Evolutionary conservation across 768 basidiomycete species (phyloP), one percentile per base, ranked within the genome.

Genomic region (Boletus huronensis): DNA sequence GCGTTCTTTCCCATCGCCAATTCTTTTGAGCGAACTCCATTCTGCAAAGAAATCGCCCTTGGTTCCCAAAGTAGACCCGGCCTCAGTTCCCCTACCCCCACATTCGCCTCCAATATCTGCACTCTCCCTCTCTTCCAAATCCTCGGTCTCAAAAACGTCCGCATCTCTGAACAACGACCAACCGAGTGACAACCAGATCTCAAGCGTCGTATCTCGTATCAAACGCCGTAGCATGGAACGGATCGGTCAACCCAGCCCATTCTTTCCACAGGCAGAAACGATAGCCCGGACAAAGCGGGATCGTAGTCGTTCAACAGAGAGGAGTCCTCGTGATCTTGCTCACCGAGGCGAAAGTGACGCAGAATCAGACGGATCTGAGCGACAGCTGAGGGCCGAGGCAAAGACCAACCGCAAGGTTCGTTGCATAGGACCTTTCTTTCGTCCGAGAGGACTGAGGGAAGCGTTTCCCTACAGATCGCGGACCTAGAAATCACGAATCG

Each of bases 401-500:
- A 92, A 90, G 74, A 87, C 89, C n/a, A 85, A 87, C 68, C 83
- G 90, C 54, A 93, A 93, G 84, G 90, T 91, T 57, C 29, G 70
- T 64, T 45, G 17, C 36, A 31, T 26, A 38, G 44, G 29, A 8
- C 19, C 39, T 0, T 47, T 28, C 25, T 14, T 48, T 38, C 46
- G 26, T 35, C 34, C 14, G 21, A 34, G 28, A 41, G 31, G 49
- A 28, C 50, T 57, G 32, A 62, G 23, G 13, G 38, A 41, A 35
- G 14, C n/a, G 16, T 57, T 48, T 39, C 23, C 41, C 17, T 53
- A 17, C 54, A 96, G 93, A 95, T 96, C 54, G 90, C 88, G 13
- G 93, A 96, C 73, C 77, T 96, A 11, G 90, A 95, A 71, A 96
- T 96, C 64, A 87, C 90, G 6, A 95, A 93, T 69, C 79, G 82